phyloP scores from a whole-genome alignment of 1,284 basidiomycete species.

The Takashimella koratensis region DNA sequence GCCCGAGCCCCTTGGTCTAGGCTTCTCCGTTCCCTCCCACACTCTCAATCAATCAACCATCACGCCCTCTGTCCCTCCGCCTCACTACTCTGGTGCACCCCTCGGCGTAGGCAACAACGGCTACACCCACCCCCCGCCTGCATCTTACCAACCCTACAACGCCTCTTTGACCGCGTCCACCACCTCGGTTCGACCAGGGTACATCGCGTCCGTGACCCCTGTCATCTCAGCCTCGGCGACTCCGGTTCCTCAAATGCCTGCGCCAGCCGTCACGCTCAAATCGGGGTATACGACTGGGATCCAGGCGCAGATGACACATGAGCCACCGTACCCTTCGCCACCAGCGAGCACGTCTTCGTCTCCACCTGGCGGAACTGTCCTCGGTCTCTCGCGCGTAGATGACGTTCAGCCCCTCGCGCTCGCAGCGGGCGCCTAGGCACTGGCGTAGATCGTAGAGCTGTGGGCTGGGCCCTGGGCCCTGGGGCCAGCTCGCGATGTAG shows the following conservation, averaged over 20 bases:
- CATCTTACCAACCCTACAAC: background rate
- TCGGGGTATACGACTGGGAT: background rate
- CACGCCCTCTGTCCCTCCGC: background rate
- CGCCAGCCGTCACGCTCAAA: slow-evolving; percentile 4
- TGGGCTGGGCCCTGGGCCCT: too few species aligned
- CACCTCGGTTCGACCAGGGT: background rate
- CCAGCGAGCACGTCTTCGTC: slow-evolving; percentile 36
- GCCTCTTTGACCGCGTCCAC: background rate
- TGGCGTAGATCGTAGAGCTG: too few species aligned
- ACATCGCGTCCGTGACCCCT: background rate
- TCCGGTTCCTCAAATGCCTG: slow-evolving; percentile 1
- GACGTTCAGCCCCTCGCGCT: background rate
- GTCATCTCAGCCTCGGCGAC: background rate
- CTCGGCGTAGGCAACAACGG: background rate
- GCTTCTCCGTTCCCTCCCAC: background rate
- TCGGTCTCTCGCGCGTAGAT: background rate
- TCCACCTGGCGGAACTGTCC: slow-evolving; percentile 17
- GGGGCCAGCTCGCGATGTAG: too few species aligned
- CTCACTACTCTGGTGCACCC: too few species aligned
- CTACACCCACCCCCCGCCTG: background rate
- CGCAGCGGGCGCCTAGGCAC: background rate
- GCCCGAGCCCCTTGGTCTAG: background rate
- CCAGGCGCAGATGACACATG: background rate
- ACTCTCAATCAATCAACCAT: background rate
- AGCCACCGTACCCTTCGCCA: slow-evolving; percentile 34